Percentiles rank a stretch among this genome's conserved stretches.
These are phyloP conservation scores for Beauveria caledonica DNA, from an alignment of 2,329 filamentous ascomycete species.

Conservation along the genomic window DNA sequence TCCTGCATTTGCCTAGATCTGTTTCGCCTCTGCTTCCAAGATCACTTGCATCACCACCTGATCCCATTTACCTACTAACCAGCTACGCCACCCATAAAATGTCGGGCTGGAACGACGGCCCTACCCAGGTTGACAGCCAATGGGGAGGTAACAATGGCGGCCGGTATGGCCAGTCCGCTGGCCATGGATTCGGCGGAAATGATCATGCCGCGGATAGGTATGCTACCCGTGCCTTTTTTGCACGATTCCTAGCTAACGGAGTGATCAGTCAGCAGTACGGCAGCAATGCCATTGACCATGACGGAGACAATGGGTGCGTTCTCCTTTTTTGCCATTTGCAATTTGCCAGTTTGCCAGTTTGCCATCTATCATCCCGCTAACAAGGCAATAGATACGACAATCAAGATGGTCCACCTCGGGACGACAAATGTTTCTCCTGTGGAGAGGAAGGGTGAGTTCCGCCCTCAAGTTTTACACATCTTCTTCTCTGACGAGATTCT, in stretches of 20 bases:
- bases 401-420: constrained; percentile 13
- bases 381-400: constrained; percentile 6
- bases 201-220: neutral
- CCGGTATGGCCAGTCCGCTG: neutral
- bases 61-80: neutral
- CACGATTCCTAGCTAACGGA: neutral
- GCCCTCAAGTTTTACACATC: neutral
- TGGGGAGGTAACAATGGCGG: neutral
- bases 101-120: neutral
- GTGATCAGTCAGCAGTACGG: neutral
- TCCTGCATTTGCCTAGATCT: no score
- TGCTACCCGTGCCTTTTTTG: neutral
- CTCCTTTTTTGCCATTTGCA: neutral
- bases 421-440: constrained; percentile 29
- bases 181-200: neutral
- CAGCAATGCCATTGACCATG: neutral
- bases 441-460: constrained; percentile 27
- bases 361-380: neutral
- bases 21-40: neutral
- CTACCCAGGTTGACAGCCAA: neutral
- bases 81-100: neutral
- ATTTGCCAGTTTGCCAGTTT: neutral
- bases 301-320: neutral
- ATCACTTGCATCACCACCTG: neutral
- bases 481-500: neutral